These are phyloP conservation scores for Cercospora sojina DNA, from an alignment of 2,329 filamentous ascomycete genomes.

Conservation along the genomic window DNA sequence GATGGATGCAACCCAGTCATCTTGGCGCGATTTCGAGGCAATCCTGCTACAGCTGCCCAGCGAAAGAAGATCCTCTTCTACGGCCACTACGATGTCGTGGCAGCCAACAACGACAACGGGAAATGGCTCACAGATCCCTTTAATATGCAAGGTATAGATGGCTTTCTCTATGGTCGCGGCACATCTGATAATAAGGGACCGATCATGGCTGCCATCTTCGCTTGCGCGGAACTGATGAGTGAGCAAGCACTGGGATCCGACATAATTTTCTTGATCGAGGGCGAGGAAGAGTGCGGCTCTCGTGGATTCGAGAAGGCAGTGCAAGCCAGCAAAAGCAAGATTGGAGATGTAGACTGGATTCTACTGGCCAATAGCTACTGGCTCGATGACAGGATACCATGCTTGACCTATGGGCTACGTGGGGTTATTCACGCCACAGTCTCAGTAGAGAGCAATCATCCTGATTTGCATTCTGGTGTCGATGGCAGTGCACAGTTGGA, in stretches of 20 bases:
- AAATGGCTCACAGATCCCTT: constrained; percentile 92
- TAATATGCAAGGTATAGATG: constrained; percentile 81
- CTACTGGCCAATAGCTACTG: constrained; percentile 97
- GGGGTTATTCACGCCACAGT: constrained; percentile 93
- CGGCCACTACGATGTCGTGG: constrained; percentile 95
- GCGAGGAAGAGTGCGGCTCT: constrained; percentile 93
- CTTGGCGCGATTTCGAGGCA: constrained; percentile 81
- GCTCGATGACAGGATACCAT: constrained; percentile 94
- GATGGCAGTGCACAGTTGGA: constrained; percentile 88
- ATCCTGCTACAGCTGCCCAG: constrained; percentile 61
- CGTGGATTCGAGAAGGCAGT: constrained; percentile 86
- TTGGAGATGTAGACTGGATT: constrained; percentile 91
- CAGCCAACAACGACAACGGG: constrained; percentile 75
- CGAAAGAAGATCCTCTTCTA: constrained; percentile 93
- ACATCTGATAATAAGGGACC: constrained; percentile 97
- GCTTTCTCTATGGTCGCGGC: constrained; percentile 92
- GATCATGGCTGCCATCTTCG: constrained; percentile 89
- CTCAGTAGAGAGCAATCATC: constrained; percentile 78
- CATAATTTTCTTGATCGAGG: constrained; percentile 91
- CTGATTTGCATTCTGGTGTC: constrained; percentile 94
- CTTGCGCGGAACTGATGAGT: constrained; percentile 83
- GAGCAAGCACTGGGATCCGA: constrained; percentile 83
- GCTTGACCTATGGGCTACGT: constrained; percentile 88
- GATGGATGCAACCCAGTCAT: constrained; percentile 86
- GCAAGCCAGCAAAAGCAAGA: constrained; percentile 73